These are phyloP conservation scores for Boeremia lycopersici DNA, from an alignment of 2,329 filamentous ascomycete species.

Conservation along the genomic window DNA sequence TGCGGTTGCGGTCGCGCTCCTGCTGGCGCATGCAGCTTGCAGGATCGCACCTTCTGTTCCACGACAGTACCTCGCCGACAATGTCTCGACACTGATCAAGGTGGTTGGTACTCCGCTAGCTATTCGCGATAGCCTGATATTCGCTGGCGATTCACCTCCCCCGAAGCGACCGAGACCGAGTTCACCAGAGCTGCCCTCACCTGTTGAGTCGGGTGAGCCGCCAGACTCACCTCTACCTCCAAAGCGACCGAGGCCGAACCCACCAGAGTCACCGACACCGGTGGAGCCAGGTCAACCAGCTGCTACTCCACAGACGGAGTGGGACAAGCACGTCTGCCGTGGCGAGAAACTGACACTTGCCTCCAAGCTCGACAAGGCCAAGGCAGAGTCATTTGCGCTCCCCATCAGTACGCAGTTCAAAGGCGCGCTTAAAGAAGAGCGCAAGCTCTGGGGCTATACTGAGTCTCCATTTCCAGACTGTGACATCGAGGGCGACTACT, in stretches of 20 bases:
- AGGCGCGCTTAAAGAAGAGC: conserved; percentile 8
- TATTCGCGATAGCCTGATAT: neutral
- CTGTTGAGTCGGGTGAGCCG: neutral
- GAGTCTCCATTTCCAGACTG: conserved; percentile 4
- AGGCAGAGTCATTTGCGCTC: neutral
- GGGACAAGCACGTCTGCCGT: conserved; percentile 9
- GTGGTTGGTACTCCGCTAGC: neutral
- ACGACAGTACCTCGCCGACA: neutral
- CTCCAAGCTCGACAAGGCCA: conserved; percentile 6
- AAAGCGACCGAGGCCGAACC: neutral
- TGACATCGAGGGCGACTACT: conserved; percentile 5
- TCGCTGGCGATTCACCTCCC: neutral
- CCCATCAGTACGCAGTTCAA: conserved; percentile 2
- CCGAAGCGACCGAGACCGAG: neutral
- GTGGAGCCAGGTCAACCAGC: neutral
- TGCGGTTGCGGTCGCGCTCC: neutral
- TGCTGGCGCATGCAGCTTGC: neutral
- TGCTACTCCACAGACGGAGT: neutral
- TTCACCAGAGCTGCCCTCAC: neutral
- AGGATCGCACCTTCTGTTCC: neutral
- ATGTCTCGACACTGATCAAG: conserved; percentile 1
- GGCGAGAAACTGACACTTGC: conserved; percentile 13
- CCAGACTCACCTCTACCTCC: neutral
- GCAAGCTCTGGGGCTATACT: conserved; percentile 16
- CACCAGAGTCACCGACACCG: neutral